These are phyloP conservation scores for Patellifolia procumbens DNA, from an alignment of 179 eudicot species.

Conservation along the genomic window DNA sequence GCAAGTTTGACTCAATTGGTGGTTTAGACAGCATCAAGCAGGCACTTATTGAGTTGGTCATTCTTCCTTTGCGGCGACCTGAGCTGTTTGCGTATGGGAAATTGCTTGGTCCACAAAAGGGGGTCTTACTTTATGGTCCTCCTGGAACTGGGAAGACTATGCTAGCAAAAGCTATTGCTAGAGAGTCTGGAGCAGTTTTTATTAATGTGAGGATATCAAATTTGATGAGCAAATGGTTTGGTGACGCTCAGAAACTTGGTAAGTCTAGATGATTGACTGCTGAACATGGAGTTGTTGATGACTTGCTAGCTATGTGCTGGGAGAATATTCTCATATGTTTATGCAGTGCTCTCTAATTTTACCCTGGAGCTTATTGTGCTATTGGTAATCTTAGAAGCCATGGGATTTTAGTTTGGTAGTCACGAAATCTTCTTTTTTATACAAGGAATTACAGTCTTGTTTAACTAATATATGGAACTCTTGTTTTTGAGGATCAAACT, in stretches of 20 bases:
- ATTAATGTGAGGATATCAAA: constrained; percentile 87
- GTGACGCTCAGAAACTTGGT: constrained; percentile 98
- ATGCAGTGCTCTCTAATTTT: not conserved
- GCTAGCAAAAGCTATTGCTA: constrained; percentile 98
- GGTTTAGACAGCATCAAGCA: constrained; percentile 82
- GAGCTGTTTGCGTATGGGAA: constrained; percentile 82
- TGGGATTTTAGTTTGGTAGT: not conserved
- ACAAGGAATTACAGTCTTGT: not conserved
- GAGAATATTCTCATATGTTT: not conserved
- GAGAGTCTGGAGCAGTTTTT: constrained; percentile 96
- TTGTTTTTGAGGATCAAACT: not conserved
- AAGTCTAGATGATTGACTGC: constrained; percentile 28
- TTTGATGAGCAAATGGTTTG: constrained; percentile 97
- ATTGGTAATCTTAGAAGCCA: not conserved
- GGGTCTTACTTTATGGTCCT: constrained; percentile 88
- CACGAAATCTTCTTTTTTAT: not conserved
- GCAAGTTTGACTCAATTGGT: constrained; percentile 74
- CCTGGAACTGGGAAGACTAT: constrained; percentile 99
- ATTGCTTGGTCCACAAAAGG: constrained; percentile 88
- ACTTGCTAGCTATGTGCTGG: not conserved
- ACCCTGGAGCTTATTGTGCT: not conserved
- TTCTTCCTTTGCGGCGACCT: constrained; percentile 81
- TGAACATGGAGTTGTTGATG: not conserved
- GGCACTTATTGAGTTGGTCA: constrained; percentile 74
- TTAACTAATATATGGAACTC: not conserved